Percentiles rank a stretch among this genome's conserved stretches.
Evolutionary conservation across 805 yeast genomes (phyloP).

Genomic region (Saccharomycopsis sp.): DNA sequence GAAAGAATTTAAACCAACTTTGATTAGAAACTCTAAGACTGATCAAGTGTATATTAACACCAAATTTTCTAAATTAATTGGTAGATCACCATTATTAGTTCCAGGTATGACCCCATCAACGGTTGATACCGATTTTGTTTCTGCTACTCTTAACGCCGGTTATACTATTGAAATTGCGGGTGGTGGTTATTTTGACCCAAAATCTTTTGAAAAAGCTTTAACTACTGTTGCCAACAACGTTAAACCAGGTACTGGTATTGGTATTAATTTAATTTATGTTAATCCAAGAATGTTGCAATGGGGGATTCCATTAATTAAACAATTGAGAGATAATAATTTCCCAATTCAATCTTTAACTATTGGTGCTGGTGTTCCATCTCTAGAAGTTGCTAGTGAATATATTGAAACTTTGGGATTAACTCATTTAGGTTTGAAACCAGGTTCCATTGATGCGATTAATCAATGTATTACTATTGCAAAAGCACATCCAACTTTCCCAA

Average conservation of each 20-base stretch:
- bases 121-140: conserved; percentile 87
- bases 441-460: conserved; percentile 87
- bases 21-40: conserved; percentile 58
- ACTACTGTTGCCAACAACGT: conserved; percentile 61
- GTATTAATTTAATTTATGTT: conserved; percentile 89
- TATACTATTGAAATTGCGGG: conserved; percentile 98
- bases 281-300: conserved; percentile 97
- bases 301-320: conserved; percentile 95
- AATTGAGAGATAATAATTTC: conserved; percentile 76
- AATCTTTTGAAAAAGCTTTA: conserved; percentile 66
- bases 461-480: conserved; percentile 87
- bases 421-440: conserved; percentile 95
- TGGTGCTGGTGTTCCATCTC: conserved; percentile 99
- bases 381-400: conserved; percentile 95
- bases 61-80: conserved; percentile 83
- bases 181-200: conserved; percentile 90
- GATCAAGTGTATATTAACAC: conserved; percentile 87
- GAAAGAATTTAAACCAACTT: conserved; percentile 76
- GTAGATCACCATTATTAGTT: conserved; percentile 93
- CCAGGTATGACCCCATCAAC: conserved; percentile 99
- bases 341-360: conserved; percentile 94
- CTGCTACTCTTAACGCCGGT: conserved; percentile 93
- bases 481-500: conserved; percentile 94
- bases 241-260: conserved; percentile 83
- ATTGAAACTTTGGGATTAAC: conserved; percentile 87